Conservation (phyloP, 306 rosid genomes). For the Casuarina cunninghamiana region DNA sequence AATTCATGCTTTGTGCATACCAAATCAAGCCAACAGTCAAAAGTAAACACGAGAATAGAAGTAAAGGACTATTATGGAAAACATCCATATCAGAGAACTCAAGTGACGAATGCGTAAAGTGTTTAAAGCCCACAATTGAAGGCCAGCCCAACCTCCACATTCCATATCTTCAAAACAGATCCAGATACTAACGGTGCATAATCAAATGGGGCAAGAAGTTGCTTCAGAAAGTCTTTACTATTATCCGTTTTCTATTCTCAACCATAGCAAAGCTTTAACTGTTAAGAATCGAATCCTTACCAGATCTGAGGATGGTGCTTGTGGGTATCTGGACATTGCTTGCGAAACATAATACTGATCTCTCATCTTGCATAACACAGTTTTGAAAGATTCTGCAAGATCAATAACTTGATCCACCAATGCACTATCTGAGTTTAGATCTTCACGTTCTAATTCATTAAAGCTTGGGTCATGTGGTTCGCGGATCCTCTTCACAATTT, state of each 20-base stretch:
- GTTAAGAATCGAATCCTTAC: conserved; percentile 26
- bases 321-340: conserved; percentile 43
- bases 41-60: neutral
- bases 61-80: neutral
- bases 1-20: too few species aligned
- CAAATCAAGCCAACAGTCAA: neutral
- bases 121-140: neutral
- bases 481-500: conserved; percentile 26
- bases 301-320: conserved; percentile 42
- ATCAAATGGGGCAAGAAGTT: neutral
- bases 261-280: neutral
- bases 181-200: neutral
- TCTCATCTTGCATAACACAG: conserved; percentile 34
- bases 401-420: conserved; percentile 27
- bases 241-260: neutral
- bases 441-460: conserved; percentile 28
- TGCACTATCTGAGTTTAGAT: conserved; percentile 22
- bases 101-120: neutral
- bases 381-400: conserved; percentile 37
- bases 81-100: neutral
- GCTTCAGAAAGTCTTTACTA: neutral
- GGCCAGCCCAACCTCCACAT: neutral
- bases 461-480: conserved; percentile 29
- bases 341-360: conserved; percentile 36
- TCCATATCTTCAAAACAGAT: neutral